Conservation (phyloP, 1,139 yeast species). For the Geotrichum aggregatum region DNA sequence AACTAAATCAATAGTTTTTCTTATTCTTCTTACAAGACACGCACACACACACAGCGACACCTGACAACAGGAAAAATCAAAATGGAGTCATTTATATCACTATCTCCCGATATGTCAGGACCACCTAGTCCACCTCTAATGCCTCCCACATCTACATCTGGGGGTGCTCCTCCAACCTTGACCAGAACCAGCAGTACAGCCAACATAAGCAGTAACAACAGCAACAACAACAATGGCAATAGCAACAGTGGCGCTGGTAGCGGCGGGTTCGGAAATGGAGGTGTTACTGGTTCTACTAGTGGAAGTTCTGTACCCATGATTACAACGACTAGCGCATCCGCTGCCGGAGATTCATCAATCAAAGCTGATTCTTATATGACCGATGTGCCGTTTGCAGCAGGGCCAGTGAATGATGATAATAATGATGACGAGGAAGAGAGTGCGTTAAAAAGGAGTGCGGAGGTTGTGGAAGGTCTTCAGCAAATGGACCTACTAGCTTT, state of each 20-base stretch:
- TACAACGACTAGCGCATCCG: conserved; percentile 1
- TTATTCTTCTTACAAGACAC: too few relatives aligned
- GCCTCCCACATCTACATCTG: background rate
- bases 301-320: background rate
- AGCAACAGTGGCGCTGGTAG: too few relatives aligned
- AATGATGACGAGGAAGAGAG: conserved; percentile 15
- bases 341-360: background rate
- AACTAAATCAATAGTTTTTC: too few relatives aligned
- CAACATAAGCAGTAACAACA: background rate
- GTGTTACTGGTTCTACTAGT: too few relatives aligned
- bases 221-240: background rate
- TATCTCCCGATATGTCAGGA: conserved; percentile 15
- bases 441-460: conserved; percentile 9
- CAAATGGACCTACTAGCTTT: conserved; percentile 21
- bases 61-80: background rate
- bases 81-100: conserved; percentile 22
- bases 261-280: too few relatives aligned
- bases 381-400: too few relatives aligned
- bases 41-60: too few relatives aligned
- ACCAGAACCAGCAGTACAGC: background rate
- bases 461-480: conserved; percentile 15
- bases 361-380: too few relatives aligned
- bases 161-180: background rate
- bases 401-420: too few relatives aligned
- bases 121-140: conserved; percentile 16